Conservation (phyloP, 495 filamentous ascomycete species). For the Xylaria nigripes region DNA sequence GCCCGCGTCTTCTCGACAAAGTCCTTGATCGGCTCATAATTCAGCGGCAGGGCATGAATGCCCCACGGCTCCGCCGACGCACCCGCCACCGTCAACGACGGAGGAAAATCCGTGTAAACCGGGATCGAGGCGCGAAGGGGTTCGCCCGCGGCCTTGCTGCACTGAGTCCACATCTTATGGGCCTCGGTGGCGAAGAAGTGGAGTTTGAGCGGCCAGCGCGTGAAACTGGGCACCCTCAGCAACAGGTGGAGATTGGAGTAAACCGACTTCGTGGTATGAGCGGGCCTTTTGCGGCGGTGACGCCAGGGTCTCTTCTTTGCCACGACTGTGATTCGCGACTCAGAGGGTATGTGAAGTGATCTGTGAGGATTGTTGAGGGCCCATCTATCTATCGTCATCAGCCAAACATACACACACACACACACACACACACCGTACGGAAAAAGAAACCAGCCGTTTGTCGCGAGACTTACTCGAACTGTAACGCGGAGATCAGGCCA, state of each 20-base stretch:
- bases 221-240: conserved; percentile 67
- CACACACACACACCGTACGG: no score
- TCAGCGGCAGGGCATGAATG: conserved; percentile 53
- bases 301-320: conserved; percentile 33
- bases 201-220: conserved; percentile 69
- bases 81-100: conserved; percentile 2
- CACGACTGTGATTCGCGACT: conserved; percentile 42
- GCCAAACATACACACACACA: background rate
- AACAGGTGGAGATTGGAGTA: conserved; percentile 72
- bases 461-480: conserved; percentile 71
- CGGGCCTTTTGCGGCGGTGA: conserved; percentile 36
- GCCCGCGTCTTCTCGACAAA: conserved; percentile 65
- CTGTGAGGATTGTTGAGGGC: conserved; percentile 78
- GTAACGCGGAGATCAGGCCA: conserved; percentile 74
- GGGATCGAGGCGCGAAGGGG: conserved; percentile 42
- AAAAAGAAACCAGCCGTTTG: background rate
- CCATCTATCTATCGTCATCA: conserved; percentile 57
- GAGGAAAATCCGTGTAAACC: conserved; percentile 48
- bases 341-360: conserved; percentile 60
- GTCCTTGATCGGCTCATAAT: conserved; percentile 55
- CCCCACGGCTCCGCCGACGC: conserved; percentile 29
- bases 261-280: conserved; percentile 50
- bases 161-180: conserved; percentile 55
- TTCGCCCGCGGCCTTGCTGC: conserved; percentile 43
- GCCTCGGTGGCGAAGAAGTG: conserved; percentile 73